These are phyloP conservation scores for Claviceps monticola DNA, from an alignment of 2,329 filamentous ascomycete genomes.

Conservation along the genomic window DNA sequence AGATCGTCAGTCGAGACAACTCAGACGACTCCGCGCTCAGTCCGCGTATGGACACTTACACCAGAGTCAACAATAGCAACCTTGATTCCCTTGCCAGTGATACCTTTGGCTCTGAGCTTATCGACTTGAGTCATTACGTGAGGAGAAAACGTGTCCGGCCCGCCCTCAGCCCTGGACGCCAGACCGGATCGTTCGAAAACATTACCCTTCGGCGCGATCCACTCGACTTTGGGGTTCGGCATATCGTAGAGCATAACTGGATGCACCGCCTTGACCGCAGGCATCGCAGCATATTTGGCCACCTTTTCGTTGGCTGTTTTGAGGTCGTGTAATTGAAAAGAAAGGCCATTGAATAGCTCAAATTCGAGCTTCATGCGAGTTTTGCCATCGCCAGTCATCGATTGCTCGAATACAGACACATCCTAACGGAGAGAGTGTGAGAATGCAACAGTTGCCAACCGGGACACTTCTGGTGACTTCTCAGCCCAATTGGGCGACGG, in stretches of 20 bases:
- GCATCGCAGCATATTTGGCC: slow-evolving; percentile 24
- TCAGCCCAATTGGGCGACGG: neutral
- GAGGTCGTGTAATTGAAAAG: slow-evolving; percentile 36
- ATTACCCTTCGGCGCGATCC: slow-evolving; percentile 22
- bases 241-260: slow-evolving; percentile 31
- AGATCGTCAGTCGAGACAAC: neutral
- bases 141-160: slow-evolving; percentile 28
- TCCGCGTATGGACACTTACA: slow-evolving; percentile 22
- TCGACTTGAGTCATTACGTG: slow-evolving; percentile 44
- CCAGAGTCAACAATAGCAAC: slow-evolving; percentile 41
- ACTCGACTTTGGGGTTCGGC: slow-evolving; percentile 31
- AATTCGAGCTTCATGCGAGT: slow-evolving; percentile 35
- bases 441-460: neutral
- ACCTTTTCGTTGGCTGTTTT: slow-evolving; percentile 29
- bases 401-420: slow-evolving; percentile 9
- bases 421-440: slow-evolving; percentile 3
- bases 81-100: slow-evolving; percentile 37
- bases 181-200: slow-evolving; percentile 8
- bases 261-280: slow-evolving; percentile 34
- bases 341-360: slow-evolving; percentile 40
- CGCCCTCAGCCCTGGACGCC: slow-evolving; percentile 10
- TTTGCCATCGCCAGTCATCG: slow-evolving; percentile 19
- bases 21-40: neutral
- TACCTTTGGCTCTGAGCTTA: slow-evolving; percentile 32
- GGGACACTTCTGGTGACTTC: too few relatives aligned